Evolutionary conservation across 345 rosid genomes (phyloP), one percentile per base, ranked within the genome.

Genomic region (Passiflora organensis): DNA sequence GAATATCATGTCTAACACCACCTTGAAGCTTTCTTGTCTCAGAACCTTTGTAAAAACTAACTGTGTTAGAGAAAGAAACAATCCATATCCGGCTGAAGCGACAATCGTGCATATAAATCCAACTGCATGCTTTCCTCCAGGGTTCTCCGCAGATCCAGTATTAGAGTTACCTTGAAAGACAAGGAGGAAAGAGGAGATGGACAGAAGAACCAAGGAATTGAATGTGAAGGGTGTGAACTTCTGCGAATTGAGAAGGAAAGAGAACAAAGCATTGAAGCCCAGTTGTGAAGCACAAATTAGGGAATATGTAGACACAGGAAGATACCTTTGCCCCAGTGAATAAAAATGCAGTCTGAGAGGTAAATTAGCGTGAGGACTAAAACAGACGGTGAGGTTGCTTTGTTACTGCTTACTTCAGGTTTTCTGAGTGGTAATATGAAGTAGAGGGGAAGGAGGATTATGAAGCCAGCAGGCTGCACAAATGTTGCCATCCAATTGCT

Each of bases 241-340:
- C 36, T 77, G 80, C 0, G 73, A 60, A 64, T 82, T 78, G 17
- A 82, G 64, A 68, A 80, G 68, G 41, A 12, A 76, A 84, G 86
- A 80, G 67, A 85, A 78, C 32, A 78, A 56, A 42, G 79, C 80
- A 44, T 75, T 82, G 75, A 85, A 80, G 39, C 73, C 80, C 23
- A 78, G n/a, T 4, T 78, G 81, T 0, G 79, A 74, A 8, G 80
- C 76, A 19, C 60, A 64, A 6, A 80, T 38, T 19, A 85, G 58
- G 21, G 82, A 62, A 65, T 44, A 74, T 13, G 82, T 79, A 16
- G 83, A 80, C 14, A 82, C 69, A 0, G 82, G 95, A 55, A 84
- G 74, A 68, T 78, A 71, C n/a, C 52, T 58, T n/a, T 82, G 62
- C 25, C 87, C 87, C 4, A 66, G 47, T 13, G 83, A 82, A 51